A percentile compares a stretch with the other conserved stretches of the same genome.
Conservation (phyloP, 495 filamentous ascomycete genomes). For the Hypomontagnella monticulosa region DNA sequence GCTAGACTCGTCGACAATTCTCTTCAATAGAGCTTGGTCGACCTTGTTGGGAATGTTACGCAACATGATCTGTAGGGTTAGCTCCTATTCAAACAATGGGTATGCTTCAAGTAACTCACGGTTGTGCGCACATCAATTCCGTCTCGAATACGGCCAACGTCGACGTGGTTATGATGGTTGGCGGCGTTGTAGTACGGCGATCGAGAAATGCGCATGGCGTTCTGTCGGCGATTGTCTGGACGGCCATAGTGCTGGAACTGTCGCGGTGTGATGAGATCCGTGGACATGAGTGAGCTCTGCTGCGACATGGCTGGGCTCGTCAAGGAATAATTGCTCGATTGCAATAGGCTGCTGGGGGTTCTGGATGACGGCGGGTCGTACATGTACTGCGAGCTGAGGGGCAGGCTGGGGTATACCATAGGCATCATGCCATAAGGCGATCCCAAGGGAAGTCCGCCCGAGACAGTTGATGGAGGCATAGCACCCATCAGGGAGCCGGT, state of each 20-base stretch:
- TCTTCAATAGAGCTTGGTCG: constrained; percentile 80
- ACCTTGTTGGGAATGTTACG: constrained; percentile 95
- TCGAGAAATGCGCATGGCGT: constrained; percentile 51
- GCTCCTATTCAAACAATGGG: constrained; percentile 5
- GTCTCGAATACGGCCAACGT: constrained; percentile 69
- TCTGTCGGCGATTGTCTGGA: constrained; percentile 50
- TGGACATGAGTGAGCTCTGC: constrained; percentile 22
- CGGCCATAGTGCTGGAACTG: constrained; percentile 44
- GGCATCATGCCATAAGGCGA: constrained; percentile 49
- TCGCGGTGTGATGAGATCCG: constrained; percentile 40
- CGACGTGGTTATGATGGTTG: constrained; percentile 72
- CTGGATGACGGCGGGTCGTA: constrained; percentile 51
- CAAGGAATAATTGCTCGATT: constrained; percentile 47
- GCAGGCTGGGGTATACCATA: constrained; percentile 44
- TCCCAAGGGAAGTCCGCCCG: constrained; percentile 32
- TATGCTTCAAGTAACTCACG: constrained; percentile 56
- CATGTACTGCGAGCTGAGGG: constrained; percentile 43
- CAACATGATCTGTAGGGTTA: constrained; percentile 79
- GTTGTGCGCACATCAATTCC: constrained; percentile 79
- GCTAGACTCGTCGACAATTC: constrained; percentile 79
- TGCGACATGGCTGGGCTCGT: constrained; percentile 46
- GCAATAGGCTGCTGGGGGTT: constrained; percentile 40
- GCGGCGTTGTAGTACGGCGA: constrained; percentile 54
- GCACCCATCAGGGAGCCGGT: constrained; percentile 46
- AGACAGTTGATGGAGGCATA: constrained; percentile 48